Conservation (phyloP, 2,329 filamentous ascomycete species). For the Fusarium brachygibbosum region DNA sequence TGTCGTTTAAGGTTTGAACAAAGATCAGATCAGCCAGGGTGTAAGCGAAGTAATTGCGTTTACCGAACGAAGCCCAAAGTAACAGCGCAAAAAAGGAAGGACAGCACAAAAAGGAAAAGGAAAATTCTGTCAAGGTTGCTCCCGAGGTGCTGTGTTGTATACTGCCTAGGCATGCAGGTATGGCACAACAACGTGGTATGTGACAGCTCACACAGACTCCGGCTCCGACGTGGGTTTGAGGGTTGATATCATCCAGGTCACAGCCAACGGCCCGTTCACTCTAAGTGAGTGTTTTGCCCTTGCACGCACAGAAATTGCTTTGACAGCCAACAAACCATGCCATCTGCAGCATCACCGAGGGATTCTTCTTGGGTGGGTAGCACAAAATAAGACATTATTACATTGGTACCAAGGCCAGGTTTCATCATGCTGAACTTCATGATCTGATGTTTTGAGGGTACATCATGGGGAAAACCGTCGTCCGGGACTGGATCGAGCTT, state of each 20-base stretch:
- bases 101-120: slow-evolving; percentile 1
- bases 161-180: neutral
- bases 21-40: slow-evolving; percentile 43
- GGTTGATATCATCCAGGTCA: slow-evolving; percentile 7
- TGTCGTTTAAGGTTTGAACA: slow-evolving; percentile 38
- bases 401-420: neutral
- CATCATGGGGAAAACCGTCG: neutral
- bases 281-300: neutral
- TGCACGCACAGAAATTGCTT: neutral
- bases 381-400: slow-evolving; percentile 8
- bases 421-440: slow-evolving; percentile 9
- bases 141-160: neutral
- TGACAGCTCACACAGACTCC: slow-evolving; percentile 35
- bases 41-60: slow-evolving; percentile 34
- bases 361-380: neutral
- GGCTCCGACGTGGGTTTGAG: slow-evolving; percentile 32
- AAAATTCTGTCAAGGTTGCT: slow-evolving; percentile 5
- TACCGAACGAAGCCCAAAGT: slow-evolving; percentile 26
- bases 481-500: slow-evolving; percentile 2
- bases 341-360: slow-evolving; percentile 4
- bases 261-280: slow-evolving; percentile 7
- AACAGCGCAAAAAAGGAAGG: neutral
- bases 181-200: slow-evolving; percentile 7
- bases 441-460: slow-evolving; percentile 19
- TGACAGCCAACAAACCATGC: slow-evolving; percentile 5